phyloP scores from a whole-genome alignment of 2,329 filamentous ascomycete species.

The Colletotrichum endophyticum region DNA sequence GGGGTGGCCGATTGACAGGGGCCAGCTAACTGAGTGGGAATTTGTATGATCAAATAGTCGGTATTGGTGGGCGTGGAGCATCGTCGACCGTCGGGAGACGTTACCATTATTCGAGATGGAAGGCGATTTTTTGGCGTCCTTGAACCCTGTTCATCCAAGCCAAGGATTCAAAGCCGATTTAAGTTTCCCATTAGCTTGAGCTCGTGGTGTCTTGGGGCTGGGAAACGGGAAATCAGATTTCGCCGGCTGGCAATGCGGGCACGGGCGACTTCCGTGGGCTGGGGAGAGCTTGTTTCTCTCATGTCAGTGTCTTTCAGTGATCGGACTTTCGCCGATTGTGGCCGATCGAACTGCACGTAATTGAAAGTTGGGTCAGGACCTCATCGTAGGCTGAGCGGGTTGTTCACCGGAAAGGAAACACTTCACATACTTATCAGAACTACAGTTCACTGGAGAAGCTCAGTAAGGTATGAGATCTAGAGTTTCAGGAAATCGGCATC shows the following conservation, averaged over 20 bases:
- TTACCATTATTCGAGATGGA: background rate
- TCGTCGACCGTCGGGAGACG: background rate
- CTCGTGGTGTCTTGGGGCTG: background rate
- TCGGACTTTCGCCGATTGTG: background rate
- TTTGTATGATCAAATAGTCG: background rate
- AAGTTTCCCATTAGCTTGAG: background rate
- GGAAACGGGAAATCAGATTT: background rate
- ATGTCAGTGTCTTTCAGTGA: background rate
- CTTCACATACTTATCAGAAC: background rate
- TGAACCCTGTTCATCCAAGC: background rate
- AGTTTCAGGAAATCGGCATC: background rate
- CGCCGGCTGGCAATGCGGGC: background rate
- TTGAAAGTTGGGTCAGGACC: background rate
- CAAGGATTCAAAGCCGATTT: background rate
- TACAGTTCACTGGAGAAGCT: background rate
- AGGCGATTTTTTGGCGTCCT: background rate
- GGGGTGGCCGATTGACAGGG: background rate
- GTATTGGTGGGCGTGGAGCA: background rate
- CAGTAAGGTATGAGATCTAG: background rate
- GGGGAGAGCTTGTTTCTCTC: background rate
- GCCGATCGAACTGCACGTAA: background rate
- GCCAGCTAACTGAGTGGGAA: background rate
- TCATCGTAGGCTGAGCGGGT: background rate
- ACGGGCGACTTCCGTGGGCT: background rate
- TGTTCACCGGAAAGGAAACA: background rate